phyloP scores from a whole-genome alignment of 352 stramenopile genomes.

The Elongisporangium undulatum region DNA sequence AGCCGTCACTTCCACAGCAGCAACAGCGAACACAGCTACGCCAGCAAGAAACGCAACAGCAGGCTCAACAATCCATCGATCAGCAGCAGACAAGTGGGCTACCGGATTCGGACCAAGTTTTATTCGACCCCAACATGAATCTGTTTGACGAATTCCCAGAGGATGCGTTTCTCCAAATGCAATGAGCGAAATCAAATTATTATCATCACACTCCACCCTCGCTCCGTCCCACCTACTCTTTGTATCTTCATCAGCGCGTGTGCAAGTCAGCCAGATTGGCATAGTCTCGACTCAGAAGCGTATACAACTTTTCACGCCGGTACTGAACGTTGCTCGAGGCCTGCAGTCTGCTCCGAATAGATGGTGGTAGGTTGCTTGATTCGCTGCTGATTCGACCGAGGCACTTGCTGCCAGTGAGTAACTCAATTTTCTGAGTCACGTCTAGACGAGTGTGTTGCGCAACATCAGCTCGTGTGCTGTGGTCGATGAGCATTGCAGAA shows the following conservation, averaged over 20 bases:
- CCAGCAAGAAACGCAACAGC: conserved; percentile 12
- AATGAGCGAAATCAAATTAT: conserved; percentile 25
- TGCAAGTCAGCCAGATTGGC: conserved; percentile 11
- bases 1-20: conserved; percentile 7
- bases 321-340: conserved; percentile 32
- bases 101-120: conserved; percentile 17
- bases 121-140: conserved; percentile 46
- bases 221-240: not conserved
- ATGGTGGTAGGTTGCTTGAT: conserved; percentile 43
- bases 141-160: conserved; percentile 77
- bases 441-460: conserved; percentile 26
- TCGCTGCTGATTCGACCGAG: conserved; percentile 40
- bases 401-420: conserved; percentile 57
- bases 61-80: conserved; percentile 11
- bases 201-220: not conserved
- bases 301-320: conserved; percentile 53
- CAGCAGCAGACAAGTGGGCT: conserved; percentile 15
- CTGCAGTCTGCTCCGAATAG: conserved; percentile 42
- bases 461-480: conserved; percentile 21
- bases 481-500: conserved; percentile 44
- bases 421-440: conserved; percentile 61
- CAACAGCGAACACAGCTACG: conserved; percentile 19
- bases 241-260: not conserved
- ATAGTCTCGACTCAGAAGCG: conserved; percentile 45
- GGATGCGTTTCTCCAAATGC: conserved; percentile 71